Evolutionary conservation across 1,139 yeast species (phyloP), one percentile per base, ranked within the genome.

Genomic region (Sugiyamaella pinicola): DNA sequence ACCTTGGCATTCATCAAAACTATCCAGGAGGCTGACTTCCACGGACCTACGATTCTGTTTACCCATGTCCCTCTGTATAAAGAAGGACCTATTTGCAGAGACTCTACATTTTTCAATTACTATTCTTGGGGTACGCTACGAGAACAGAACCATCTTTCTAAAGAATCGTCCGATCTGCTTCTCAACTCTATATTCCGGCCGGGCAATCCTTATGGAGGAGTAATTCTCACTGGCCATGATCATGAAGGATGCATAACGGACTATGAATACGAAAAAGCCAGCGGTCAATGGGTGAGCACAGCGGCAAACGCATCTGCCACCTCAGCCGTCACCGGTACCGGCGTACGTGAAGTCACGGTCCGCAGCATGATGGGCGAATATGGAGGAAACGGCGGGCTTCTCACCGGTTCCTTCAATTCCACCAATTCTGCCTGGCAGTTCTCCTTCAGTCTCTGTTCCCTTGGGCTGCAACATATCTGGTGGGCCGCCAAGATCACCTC

Each of bases 321-420:
- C 35, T 41, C 37, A 10, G 22, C 28, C 19, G 42, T 50, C n/a
- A 21, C 35, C 13, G 26, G 13, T 18, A 48, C 33, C 45, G 58
- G 67, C 2, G 73, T 91, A 10, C 76, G 84, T 51, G 99, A 93
- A 69, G 74, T 87, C 49, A 95, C 96, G 0, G 97, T 93, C 10
- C 76, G 90, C 54, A 82, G 96, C 33, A 87, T 91, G 84, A 93
- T 93, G 99, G 99, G 98, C 10, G 96, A 91, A 66, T 93, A 76
- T 64, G 87, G 85, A 52, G 99, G 99, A 2, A 88, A 87, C 64
- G 81, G 93, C 1, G 99, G 97, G 0, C 71, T 93, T 17, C 72
- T 93, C 58, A 83, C 90, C 0, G 97, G 96, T 1, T 79, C 74
- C 52, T 85, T 79, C 66, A 69, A 78, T 58, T 55, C 64, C 6